Evolutionary conservation across 228 moss, liverwort and hornwort genomes (phyloP).

Genomic region (Sphagnum fallax): DNA sequence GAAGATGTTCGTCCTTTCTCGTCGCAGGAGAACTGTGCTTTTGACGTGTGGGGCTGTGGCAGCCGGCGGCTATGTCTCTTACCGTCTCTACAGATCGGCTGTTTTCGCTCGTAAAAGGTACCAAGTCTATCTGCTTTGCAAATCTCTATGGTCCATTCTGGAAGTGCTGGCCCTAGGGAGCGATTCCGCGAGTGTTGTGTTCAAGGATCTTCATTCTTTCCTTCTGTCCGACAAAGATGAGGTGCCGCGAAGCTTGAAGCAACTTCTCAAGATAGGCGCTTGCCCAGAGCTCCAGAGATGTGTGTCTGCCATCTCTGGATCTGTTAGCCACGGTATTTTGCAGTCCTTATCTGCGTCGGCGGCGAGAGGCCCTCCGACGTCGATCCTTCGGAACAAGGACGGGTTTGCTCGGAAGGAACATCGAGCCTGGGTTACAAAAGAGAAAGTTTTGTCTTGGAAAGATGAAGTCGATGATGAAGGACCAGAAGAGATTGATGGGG

Average conservation of each 20-base stretch:
- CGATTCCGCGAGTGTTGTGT: constrained; percentile 43
- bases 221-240: constrained; percentile 65
- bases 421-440: constrained; percentile 3
- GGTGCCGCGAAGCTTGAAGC: constrained; percentile 70
- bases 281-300: constrained; percentile 59
- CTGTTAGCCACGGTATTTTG: constrained; percentile 64
- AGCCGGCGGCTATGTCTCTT: constrained; percentile 72
- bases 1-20: constrained; percentile 44
- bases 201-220: constrained; percentile 61
- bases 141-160: constrained; percentile 59
- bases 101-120: constrained; percentile 37
- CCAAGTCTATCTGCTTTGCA: constrained; percentile 55
- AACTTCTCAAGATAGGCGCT: constrained; percentile 62
- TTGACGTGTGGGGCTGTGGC: constrained; percentile 72
- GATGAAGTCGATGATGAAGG: constrained; percentile 33
- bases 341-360: constrained; percentile 13
- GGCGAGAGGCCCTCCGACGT: constrained; percentile 19
- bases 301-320: constrained; percentile 40
- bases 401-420: constrained; percentile 14
- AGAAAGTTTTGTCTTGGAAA: constrained; percentile 10
- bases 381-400: constrained; percentile 19
- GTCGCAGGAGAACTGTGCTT: constrained; percentile 74
- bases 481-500: constrained; percentile 15
- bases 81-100: constrained; percentile 48
- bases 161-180: constrained; percentile 69